Evolutionary conservation across 2,329 filamentous ascomycete species (phyloP).

Genomic region (Hymenoscyphus occultus): DNA sequence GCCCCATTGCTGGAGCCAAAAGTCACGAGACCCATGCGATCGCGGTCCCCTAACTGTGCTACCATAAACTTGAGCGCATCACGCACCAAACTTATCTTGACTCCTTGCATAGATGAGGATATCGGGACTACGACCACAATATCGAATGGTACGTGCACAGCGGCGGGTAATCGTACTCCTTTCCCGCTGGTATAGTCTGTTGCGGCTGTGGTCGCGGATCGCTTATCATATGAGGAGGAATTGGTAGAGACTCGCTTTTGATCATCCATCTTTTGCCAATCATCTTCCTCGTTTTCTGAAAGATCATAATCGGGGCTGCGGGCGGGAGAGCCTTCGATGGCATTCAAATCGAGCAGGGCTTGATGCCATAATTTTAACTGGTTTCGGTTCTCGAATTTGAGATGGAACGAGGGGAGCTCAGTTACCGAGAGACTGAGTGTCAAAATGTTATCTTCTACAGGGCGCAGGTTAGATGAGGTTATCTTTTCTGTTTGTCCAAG

Average conservation of each 20-base stretch:
- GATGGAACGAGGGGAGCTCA: conserved; percentile 90
- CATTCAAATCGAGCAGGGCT: conserved; percentile 79
- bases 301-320: conserved; percentile 76
- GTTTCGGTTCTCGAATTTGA: conserved; percentile 78
- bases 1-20: conserved; percentile 94
- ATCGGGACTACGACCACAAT: conserved; percentile 96
- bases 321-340: conserved; percentile 59
- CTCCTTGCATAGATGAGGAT: conserved; percentile 98
- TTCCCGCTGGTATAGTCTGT: conserved; percentile 80
- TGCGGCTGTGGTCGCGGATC: conserved; percentile 77
- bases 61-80: conserved; percentile 93
- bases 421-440: conserved; percentile 87
- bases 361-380: conserved; percentile 91
- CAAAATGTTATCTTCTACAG: conserved; percentile 73
- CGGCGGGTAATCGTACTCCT: conserved; percentile 38
- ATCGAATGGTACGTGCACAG: conserved; percentile 84
- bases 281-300: conserved; percentile 85
- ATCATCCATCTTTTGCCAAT: conserved; percentile 63
- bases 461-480: conserved; percentile 35
- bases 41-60: conserved; percentile 80
- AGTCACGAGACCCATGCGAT: conserved; percentile 95
- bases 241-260: conserved; percentile 72
- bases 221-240: conserved; percentile 76
- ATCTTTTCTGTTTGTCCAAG: conserved; percentile 34
- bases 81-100: conserved; percentile 92